Base-by-base conservation (phyloP, 305 asterid species). In the Rubia tinctorum region DNA sequence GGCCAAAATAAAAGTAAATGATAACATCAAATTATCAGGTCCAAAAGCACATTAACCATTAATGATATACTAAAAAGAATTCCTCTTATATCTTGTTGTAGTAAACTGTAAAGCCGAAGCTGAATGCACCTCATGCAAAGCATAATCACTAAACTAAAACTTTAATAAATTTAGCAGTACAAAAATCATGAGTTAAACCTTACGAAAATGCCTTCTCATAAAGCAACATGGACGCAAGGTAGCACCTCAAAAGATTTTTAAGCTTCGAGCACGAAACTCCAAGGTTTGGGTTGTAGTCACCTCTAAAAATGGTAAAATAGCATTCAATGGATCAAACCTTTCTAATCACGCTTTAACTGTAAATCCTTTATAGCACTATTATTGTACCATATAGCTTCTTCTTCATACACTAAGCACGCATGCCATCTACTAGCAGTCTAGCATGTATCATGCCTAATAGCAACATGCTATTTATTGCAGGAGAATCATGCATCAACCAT, bases 71-170 rank as follows among this genome's bases (percentile, higher is more conserved):
- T 14, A 20, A 40, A 9, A 39, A 12, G 10, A 18, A 53, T 18
- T 20, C 51, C 51, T 66, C 43, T 44, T 44, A 22, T 56, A 6
- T 25, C 49, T 39, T 10, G 20, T 68, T 20, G 47, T 56, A 68
- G 43, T 42, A 56, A 10, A 74, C n/a, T 20, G 55, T 75, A n/a
- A 70, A n/a, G 75, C 53, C 43, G 9, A 3, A 58, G 51, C 55
- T n/a, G 43, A 49, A 59, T 44, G 64, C 34, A 68, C 44, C 55
- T 56, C 12, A 23, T 10, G 34, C 68, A 43, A 6, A 67, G 68
- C 12, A 67, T 14, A 7, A 42, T 42, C 44, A 14, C n/a, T 68
- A 9, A 56, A 30, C 34, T 30, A 30, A 30, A 30, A 30, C 34
- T 30, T 3, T 30, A 30, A 30, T 30, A 30, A 23, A 67, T 49